phyloP scores from a whole-genome alignment of 331 rosid species.

The Malus hybrid region DNA sequence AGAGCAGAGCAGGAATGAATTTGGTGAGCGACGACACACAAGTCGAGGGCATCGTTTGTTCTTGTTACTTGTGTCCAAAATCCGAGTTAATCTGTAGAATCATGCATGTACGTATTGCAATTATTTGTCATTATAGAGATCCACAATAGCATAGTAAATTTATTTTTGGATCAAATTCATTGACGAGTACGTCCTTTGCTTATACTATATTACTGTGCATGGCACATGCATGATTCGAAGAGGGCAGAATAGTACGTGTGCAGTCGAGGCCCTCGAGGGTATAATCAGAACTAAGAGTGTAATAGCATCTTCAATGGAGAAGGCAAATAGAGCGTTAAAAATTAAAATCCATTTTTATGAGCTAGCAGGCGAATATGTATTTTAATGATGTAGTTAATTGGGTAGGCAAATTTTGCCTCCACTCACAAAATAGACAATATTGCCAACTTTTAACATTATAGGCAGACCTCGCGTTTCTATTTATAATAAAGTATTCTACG shows the following conservation, averaged over 20 bases:
- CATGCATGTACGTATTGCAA: background rate
- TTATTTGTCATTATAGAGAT: constrained; percentile 18
- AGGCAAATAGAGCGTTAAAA: no score
- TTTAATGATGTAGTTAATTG: background rate
- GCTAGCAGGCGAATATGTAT: no score
- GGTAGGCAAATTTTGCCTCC: no score
- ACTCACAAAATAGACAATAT: no score
- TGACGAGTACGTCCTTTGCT: background rate
- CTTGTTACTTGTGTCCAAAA: constrained; percentile 5
- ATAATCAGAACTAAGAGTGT: background rate
- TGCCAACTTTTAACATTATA: no score
- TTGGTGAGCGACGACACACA: background rate
- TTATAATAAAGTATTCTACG: no score
- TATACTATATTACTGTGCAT: background rate
- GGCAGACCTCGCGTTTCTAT: no score
- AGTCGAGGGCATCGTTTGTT: background rate
- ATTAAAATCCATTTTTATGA: no score
- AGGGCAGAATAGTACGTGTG: background rate
- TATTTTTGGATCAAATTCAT: background rate
- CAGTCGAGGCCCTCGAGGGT: no score
- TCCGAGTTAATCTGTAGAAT: background rate
- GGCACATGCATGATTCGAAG: background rate
- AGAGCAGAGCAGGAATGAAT: no score
- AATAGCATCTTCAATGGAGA: no score
- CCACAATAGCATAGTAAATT: constrained; percentile 16